These are phyloP conservation scores for Beauveria brongniartii DNA, from an alignment of 2,329 filamentous ascomycete species.

Conservation along the genomic window DNA sequence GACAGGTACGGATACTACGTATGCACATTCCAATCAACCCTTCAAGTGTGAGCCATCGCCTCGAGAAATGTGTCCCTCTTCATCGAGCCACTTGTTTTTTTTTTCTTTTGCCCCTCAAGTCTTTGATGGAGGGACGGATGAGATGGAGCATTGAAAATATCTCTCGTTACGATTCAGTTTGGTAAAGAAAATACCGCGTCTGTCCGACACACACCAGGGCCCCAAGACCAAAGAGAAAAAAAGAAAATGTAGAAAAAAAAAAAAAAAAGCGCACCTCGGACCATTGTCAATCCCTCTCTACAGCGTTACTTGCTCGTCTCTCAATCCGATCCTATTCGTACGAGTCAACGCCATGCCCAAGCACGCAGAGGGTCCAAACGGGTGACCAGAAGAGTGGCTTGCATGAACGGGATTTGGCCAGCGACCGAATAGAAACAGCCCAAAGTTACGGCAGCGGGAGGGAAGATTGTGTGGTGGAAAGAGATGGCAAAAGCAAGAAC, in stretches of 20 bases:
- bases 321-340: background rate
- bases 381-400: background rate
- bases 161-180: too few relatives aligned
- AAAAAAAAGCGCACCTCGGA: background rate
- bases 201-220: background rate
- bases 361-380: background rate
- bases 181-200: background rate
- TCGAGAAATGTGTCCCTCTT: background rate
- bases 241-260: background rate
- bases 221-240: background rate
- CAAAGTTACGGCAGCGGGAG: background rate
- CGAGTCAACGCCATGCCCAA: background rate
- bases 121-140: too few relatives aligned
- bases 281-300: background rate
- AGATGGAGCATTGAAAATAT: too few relatives aligned
- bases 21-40: constrained; percentile 3
- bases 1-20: background rate
- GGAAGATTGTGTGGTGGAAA: background rate
- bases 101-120: background rate
- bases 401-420: background rate
- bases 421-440: background rate
- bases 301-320: background rate
- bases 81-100: background rate
- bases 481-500: constrained; percentile 4
- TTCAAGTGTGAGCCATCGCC: background rate